These are phyloP conservation scores for Eucalyptus shirleyi DNA, from an alignment of 345 rosid species.

Conservation along the genomic window DNA sequence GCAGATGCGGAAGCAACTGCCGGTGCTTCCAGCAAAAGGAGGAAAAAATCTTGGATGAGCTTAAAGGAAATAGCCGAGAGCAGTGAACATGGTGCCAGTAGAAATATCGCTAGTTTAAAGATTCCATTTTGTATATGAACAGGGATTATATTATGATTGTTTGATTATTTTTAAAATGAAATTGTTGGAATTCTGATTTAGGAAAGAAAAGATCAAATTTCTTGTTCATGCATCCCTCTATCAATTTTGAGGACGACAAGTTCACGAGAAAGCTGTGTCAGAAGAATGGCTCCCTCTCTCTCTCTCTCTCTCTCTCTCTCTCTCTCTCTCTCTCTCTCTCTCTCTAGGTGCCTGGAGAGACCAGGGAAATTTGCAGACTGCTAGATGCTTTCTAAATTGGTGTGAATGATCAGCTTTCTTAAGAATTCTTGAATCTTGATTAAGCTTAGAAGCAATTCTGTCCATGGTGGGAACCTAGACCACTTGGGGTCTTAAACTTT, in stretches of 20 bases:
- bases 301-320: not conserved
- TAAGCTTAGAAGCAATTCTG: not conserved
- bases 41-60: slow-evolving; percentile 41
- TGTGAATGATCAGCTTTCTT: not conserved
- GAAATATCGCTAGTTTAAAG: not conserved
- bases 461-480: not conserved
- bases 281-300: not conserved
- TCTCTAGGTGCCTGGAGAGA: not conserved
- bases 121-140: slow-evolving; percentile 15
- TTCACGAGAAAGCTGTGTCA: not conserved
- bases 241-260: not conserved
- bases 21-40: slow-evolving; percentile 23
- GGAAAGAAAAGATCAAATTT: not conserved
- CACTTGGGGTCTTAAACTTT: not conserved
- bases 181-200: not conserved
- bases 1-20: not conserved
- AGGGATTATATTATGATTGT: not conserved
- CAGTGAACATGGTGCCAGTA: not conserved
- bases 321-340: not conserved
- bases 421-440: not conserved
- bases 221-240: not conserved
- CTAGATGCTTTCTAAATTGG: not conserved
- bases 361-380: not conserved
- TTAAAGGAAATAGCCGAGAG: slow-evolving; percentile 36
- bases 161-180: not conserved